A percentile compares a stretch with the other conserved stretches of the same genome.
phyloP scores from a whole-genome alignment of 441 rosid species.

The Populus hybrid region DNA sequence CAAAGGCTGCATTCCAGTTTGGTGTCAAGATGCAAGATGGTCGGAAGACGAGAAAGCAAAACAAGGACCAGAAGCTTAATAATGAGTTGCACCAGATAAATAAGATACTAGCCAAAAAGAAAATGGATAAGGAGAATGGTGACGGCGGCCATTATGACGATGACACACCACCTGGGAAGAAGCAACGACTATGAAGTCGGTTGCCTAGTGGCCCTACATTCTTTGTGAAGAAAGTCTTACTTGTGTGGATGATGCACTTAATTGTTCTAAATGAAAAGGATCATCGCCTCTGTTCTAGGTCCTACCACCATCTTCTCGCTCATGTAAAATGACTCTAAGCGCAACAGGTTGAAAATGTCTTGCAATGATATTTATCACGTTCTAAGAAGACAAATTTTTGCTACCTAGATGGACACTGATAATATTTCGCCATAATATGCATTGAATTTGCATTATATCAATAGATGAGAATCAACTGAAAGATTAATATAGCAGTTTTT shows the following conservation, averaged over 20 bases:
- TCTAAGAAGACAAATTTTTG: background rate
- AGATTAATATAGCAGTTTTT: too few relatives aligned
- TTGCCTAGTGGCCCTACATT: background rate
- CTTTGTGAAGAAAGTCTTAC: background rate
- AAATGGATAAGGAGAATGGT: constrained; percentile 64
- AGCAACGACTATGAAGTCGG: constrained; percentile 40
- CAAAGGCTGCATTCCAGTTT: constrained; percentile 95
- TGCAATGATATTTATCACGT: background rate
- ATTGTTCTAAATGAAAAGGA: background rate
- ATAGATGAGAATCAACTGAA: too few relatives aligned
- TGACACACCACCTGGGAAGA: constrained; percentile 61
- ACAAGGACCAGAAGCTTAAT: constrained; percentile 90
- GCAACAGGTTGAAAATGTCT: background rate
- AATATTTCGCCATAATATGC: background rate
- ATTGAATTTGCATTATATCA: too few relatives aligned
- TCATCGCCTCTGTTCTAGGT: background rate
- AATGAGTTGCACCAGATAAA: constrained; percentile 87
- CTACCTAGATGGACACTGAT: background rate
- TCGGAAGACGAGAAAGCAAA: constrained; percentile 86
- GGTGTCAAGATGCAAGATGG: constrained; percentile 99
- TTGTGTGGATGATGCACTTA: background rate
- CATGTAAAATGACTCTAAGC: background rate
- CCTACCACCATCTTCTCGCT: background rate
- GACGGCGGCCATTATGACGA: constrained; percentile 51
- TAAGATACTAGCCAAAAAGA: constrained; percentile 85